A percentile compares a stretch with the other conserved stretches of the same genome.
Evolutionary conservation across 2,329 filamentous ascomycete genomes (phyloP).

Genomic region (Metarhizium sp.): DNA sequence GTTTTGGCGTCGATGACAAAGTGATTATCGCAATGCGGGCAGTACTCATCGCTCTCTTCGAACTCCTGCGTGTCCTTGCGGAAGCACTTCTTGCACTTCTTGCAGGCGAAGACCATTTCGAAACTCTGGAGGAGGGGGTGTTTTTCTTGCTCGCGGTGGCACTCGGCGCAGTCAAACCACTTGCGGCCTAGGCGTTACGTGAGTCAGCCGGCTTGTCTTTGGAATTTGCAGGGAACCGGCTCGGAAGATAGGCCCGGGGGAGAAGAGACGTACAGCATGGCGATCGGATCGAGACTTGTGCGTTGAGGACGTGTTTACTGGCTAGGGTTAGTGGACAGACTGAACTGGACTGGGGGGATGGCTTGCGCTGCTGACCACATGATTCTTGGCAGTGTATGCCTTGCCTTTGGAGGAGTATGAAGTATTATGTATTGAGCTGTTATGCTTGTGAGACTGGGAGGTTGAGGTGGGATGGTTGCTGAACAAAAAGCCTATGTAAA

Average conservation of each 20-base stretch:
- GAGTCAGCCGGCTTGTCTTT: neutral
- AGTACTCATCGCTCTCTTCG: slow-evolving; percentile 97
- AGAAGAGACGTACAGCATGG: slow-evolving; percentile 67
- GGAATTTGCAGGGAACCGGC: neutral
- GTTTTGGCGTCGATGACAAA: slow-evolving; percentile 85
- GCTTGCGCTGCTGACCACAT: neutral
- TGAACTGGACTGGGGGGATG: neutral
- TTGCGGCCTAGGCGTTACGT: slow-evolving; percentile 55
- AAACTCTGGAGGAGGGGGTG: slow-evolving; percentile 68
- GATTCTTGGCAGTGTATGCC: neutral
- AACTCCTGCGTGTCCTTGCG: slow-evolving; percentile 88
- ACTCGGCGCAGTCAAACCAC: slow-evolving; percentile 98
- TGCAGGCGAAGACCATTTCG: slow-evolving; percentile 95
- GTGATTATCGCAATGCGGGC: slow-evolving; percentile 98
- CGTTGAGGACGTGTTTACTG: slow-evolving; percentile 97
- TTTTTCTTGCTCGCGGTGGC: slow-evolving; percentile 71
- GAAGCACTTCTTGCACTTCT: slow-evolving; percentile 98
- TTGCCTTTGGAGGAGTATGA: neutral
- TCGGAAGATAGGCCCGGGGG: neutral
- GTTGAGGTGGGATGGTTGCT: neutral
- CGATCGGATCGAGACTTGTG: slow-evolving; percentile 90
- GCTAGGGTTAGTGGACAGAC: neutral
- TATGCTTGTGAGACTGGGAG: neutral
- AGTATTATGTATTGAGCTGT: neutral
- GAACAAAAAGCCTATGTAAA: too few species aligned